Base-by-base conservation (phyloP, 768 basidiomycete genomes). In the Sistotremastrum niveocremeum region DNA sequence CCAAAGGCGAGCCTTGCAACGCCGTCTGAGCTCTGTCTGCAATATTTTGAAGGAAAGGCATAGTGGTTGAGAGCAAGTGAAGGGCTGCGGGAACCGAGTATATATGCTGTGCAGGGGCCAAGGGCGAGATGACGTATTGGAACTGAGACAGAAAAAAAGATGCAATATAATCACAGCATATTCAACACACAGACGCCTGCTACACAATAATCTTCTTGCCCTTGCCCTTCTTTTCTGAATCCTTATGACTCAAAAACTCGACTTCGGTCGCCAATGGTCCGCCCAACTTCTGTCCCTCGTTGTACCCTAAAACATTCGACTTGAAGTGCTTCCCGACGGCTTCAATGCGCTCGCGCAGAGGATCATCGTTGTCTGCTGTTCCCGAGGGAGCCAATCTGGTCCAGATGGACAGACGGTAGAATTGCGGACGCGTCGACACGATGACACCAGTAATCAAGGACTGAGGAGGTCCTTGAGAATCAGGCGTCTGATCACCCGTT, bases 361-460 rank as follows among this genome's bases (percentile, higher is more conserved):
- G 56, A 47, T 75, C 74, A 46, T 76, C 73, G 20, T 75, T 72
- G 6, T 55, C 58, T 31, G 45, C 51, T 32, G 53, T 31, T 4
- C 61, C 56, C 5, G 68, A 57, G 34, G 88, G 84, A 4, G 94
- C 85, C 34, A 79, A 66, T 37, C 94, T 78, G 42, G 95, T 99
- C 95, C 95, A 99, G 70, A 99, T 94, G 52, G 88, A 91, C 56
- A 99, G 63, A 37, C 95, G 84, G 69, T 90, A 99, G 64, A 98
- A 98, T 63, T 84, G 81, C 47, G 88, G 90, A 53, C 95, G 83
- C 39, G 87, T 81, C 4, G 88, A 93, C 40, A 97, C 83, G 56
- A 99, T 98, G 44, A 95, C 91, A 42, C 91, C 91, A 0, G 93
- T 97, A 44, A 76, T 67, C 42, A 73, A 54, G 35, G 81, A 79